A percentile compares a stretch with the other conserved stretches of the same genome.
phyloP scores from a whole-genome alignment of 768 basidiomycete genomes.

The Tephrocybe rancida region DNA sequence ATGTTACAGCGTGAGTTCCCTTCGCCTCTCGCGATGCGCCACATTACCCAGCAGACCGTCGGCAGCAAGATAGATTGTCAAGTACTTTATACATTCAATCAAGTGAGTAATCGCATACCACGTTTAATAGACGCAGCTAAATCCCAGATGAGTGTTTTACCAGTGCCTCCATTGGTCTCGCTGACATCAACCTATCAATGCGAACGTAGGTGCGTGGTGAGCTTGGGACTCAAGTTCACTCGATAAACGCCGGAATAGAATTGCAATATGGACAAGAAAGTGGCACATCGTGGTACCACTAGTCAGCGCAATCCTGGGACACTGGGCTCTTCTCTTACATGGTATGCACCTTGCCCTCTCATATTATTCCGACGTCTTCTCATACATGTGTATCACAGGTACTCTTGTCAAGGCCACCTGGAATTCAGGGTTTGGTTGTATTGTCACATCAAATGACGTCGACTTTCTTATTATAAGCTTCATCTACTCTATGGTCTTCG shows the following conservation, averaged over 20 bases:
- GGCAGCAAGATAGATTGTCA: conserved; percentile 62
- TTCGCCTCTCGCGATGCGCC: background rate
- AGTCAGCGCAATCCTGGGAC: conserved; percentile 59
- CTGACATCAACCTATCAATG: conserved; percentile 71
- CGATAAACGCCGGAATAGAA: conserved; percentile 36
- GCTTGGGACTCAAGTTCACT: background rate
- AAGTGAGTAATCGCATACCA: conserved; percentile 35
- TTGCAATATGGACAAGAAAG: conserved; percentile 70
- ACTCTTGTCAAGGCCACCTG: conserved; percentile 62
- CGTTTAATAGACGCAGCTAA: background rate
- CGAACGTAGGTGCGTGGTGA: conserved; percentile 54
- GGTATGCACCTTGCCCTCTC: conserved; percentile 37
- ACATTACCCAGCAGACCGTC: conserved; percentile 2
- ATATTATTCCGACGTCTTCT: background rate
- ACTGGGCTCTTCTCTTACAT: conserved; percentile 73
- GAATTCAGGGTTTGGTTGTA: conserved; percentile 50
- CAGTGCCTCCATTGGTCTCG: conserved; percentile 69
- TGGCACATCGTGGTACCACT: conserved; percentile 55
- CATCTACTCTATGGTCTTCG: conserved; percentile 77
- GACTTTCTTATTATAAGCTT: conserved; percentile 64
- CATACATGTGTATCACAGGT: conserved; percentile 35
- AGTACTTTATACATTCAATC: conserved; percentile 68
- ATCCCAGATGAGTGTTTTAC: conserved; percentile 47
- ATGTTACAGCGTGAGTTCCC: conserved; percentile 54
- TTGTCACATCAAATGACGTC: conserved; percentile 61